Evolutionary conservation across 805 yeast species (phyloP).

Genomic region (Hemisphaericaspora nanyangensis): DNA sequence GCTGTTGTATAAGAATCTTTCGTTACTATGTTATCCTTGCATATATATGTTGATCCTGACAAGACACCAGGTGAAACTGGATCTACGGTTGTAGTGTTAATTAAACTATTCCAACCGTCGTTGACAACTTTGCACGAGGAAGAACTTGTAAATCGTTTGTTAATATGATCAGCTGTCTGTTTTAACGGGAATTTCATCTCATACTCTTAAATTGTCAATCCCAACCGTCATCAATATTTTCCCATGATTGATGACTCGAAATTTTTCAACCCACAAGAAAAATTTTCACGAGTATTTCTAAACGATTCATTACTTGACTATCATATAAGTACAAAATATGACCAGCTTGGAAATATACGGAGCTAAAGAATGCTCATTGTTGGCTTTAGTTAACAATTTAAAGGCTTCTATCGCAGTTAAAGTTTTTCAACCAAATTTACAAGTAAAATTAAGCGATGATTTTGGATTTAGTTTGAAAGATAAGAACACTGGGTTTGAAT

Average conservation of each 20-base stretch:
- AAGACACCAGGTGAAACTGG: conserved; percentile 1
- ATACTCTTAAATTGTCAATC: too few relatives aligned
- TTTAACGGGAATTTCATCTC: too few relatives aligned
- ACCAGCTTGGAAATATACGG: conserved; percentile 22
- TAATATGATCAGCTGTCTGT: background rate
- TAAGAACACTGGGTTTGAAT: conserved; percentile 38
- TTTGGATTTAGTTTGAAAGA: conserved; percentile 28
- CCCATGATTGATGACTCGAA: too few relatives aligned
- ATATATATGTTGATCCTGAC: conserved; percentile 14
- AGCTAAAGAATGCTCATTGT: conserved; percentile 20
- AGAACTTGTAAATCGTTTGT: background rate
- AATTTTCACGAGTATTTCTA: too few relatives aligned
- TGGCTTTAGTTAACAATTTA: conserved; percentile 37
- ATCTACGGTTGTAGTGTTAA: background rate
- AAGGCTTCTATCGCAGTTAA: conserved; percentile 43
- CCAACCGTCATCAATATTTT: too few relatives aligned
- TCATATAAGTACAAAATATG: too few relatives aligned
- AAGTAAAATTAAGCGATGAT: conserved; percentile 20
- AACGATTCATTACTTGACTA: too few relatives aligned
- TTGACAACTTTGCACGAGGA: background rate
- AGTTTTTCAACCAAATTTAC: conserved; percentile 22
- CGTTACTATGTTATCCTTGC: conserved; percentile 78
- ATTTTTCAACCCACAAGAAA: too few relatives aligned
- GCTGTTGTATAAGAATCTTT: conserved; percentile 69
- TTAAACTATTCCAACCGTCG: background rate